phyloP scores from a whole-genome alignment of 1,139 yeast genomes.

The Scheffersomyces segobiensis region DNA sequence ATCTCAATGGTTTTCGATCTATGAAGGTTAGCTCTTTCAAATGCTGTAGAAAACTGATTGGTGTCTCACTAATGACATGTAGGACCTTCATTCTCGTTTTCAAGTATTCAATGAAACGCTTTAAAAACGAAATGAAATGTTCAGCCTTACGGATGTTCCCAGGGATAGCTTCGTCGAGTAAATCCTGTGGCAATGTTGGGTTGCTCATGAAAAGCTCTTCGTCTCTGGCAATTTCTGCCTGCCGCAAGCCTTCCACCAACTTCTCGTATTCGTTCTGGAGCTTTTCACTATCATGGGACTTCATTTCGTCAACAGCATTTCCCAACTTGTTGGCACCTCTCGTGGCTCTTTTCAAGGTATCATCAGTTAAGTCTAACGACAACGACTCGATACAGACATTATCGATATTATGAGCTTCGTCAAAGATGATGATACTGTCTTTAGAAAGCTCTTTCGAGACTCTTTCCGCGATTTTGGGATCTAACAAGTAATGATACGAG shows the following conservation, averaged over 20 bases:
- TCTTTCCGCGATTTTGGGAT: slow-evolving; percentile 95
- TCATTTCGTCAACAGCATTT: slow-evolving; percentile 77
- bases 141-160: slow-evolving; percentile 97
- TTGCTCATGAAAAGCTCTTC: slow-evolving; percentile 86
- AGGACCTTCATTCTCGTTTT: slow-evolving; percentile 97
- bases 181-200: slow-evolving; percentile 83
- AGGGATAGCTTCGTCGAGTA: slow-evolving; percentile 90
- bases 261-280: slow-evolving; percentile 88
- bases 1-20: slow-evolving; percentile 85
- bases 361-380: slow-evolving; percentile 70
- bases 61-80: slow-evolving; percentile 96
- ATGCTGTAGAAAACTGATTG: slow-evolving; percentile 88
- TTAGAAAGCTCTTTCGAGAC: slow-evolving; percentile 90
- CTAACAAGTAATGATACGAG: slow-evolving; percentile 92
- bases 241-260: slow-evolving; percentile 84
- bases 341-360: slow-evolving; percentile 45
- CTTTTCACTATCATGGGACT: slow-evolving; percentile 76
- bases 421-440: slow-evolving; percentile 92
- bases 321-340: slow-evolving; percentile 78
- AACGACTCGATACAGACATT: slow-evolving; percentile 96
- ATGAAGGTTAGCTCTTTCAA: slow-evolving; percentile 90
- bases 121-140: slow-evolving; percentile 89
- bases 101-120: slow-evolving; percentile 88
- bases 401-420: slow-evolving; percentile 98
- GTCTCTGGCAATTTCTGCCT: slow-evolving; percentile 68